phyloP scores from a whole-genome alignment of 2,329 filamentous ascomycete species.

The Grosmannia serpens region DNA sequence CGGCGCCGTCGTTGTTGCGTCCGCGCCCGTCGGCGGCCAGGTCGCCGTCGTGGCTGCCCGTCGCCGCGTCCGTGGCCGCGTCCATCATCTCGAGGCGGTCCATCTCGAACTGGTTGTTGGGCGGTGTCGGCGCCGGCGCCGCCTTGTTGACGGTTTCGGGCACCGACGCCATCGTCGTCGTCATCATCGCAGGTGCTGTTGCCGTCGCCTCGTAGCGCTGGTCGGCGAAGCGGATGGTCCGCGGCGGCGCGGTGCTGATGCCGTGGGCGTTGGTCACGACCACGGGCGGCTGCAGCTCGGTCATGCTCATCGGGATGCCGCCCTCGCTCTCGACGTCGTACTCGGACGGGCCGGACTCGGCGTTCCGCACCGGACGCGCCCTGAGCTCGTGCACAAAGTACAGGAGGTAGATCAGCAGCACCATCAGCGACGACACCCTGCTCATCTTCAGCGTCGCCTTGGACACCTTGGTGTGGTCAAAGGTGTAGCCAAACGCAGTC shows the following conservation, averaged over 20 bases:
- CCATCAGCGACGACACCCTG: slow-evolving; percentile 33
- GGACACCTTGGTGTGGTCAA: slow-evolving; percentile 7
- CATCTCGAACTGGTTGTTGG: not conserved
- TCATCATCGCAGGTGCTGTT: not conserved
- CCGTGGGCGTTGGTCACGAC: not conserved
- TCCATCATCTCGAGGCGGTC: not conserved
- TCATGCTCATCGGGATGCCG: not conserved
- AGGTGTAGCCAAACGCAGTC: slow-evolving; percentile 8
- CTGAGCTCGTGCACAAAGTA: slow-evolving; percentile 86
- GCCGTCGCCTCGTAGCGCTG: not conserved
- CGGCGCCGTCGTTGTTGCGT: not conserved
- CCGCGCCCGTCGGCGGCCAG: not conserved
- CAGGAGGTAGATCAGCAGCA: slow-evolving; percentile 69
- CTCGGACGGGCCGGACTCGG: slow-evolving; percentile 18
- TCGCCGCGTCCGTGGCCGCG: not conserved
- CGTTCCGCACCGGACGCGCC: slow-evolving; percentile 67
- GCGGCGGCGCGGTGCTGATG: not conserved
- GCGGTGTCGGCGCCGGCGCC: not conserved
- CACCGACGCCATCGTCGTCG: not conserved
- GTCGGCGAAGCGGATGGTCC: slow-evolving; percentile 7
- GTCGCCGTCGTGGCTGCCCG: not conserved
- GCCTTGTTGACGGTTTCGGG: not conserved
- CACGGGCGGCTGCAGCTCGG: not conserved
- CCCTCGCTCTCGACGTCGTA: not conserved
- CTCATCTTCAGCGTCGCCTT: slow-evolving; percentile 13